Conservation (phyloP, 768 basidiomycete genomes). For the Pluteus cervinus region DNA sequence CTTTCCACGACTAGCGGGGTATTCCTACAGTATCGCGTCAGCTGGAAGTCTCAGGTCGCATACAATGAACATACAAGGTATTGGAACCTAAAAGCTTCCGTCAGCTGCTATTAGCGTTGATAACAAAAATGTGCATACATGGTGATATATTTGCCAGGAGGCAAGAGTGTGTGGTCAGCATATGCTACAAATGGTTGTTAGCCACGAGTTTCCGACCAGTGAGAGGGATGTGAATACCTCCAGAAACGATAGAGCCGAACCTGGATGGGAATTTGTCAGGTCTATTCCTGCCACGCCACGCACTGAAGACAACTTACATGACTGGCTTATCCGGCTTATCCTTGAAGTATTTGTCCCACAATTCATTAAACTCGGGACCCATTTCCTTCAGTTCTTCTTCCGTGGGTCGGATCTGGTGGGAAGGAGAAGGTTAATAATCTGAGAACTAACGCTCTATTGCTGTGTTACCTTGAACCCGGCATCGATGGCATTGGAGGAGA, state of each 20-base stretch:
- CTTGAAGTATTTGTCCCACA: constrained; percentile 70
- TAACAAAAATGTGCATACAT: constrained; percentile 34
- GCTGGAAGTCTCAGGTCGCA: neutral
- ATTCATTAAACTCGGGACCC: constrained; percentile 70
- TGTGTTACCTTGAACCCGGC: constrained; percentile 60
- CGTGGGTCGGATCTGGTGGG: constrained; percentile 55
- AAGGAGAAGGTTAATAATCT: too few species aligned
- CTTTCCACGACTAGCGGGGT: constrained; percentile 69
- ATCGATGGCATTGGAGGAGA: constrained; percentile 69
- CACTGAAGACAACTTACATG: constrained; percentile 34
- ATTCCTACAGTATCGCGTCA: constrained; percentile 36
- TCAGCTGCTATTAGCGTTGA: neutral
- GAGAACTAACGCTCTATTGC: neutral
- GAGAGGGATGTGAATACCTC: constrained; percentile 25
- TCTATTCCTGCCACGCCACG: neutral
- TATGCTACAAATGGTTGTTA: constrained; percentile 34
- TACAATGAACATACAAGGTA: constrained; percentile 37
- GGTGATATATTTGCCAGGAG: constrained; percentile 66
- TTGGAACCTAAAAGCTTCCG: constrained; percentile 41
- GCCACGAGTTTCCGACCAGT: neutral
- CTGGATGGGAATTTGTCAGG: constrained; percentile 11
- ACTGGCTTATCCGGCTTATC: constrained; percentile 78
- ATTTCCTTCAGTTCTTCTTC: constrained; percentile 68
- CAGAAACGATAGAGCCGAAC: constrained; percentile 66
- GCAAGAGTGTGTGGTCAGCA: constrained; percentile 64